Conservation (phyloP, 73 alveolate species). For the Chromera velia region DNA sequence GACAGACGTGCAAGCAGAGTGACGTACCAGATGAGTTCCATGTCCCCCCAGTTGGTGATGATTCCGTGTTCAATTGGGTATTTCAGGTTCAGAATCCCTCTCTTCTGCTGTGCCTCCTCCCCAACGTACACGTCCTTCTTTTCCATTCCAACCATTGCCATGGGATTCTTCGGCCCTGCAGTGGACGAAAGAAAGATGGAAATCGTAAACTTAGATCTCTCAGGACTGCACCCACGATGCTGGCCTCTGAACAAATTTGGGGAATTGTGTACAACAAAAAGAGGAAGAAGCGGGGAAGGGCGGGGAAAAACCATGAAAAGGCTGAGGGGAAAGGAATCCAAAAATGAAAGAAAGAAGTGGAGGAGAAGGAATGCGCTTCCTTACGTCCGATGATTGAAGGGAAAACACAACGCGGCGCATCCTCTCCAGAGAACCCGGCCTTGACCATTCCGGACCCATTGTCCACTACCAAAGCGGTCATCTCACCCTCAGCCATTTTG, state of each 20-base stretch:
- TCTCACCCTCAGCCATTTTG: constrained; percentile 5
- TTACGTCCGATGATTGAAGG: constrained; percentile 95
- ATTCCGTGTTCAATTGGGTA: constrained; percentile 84
- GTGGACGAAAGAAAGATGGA: too few species aligned
- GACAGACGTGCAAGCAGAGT: too few species aligned
- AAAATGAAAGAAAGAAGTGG: too few species aligned
- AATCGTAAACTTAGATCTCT: too few species aligned
- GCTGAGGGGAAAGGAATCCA: too few species aligned
- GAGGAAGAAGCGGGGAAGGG: too few species aligned
- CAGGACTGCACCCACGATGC: too few species aligned
- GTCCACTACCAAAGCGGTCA: constrained; percentile 51
- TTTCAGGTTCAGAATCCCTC: constrained; percentile 79
- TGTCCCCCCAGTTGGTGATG: constrained; percentile 84
- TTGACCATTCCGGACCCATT: constrained; percentile 79
- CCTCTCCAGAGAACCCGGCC: constrained; percentile 95
- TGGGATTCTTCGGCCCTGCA: too few species aligned
- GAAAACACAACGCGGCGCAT: constrained; percentile 89
- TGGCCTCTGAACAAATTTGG: too few species aligned
- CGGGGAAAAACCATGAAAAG: too few species aligned
- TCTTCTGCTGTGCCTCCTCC: constrained; percentile 64
- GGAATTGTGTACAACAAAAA: too few species aligned
- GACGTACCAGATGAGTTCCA: constrained; percentile 79
- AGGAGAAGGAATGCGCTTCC: too few species aligned
- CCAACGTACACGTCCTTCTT: constrained; percentile 19
- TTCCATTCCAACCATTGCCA: constrained; percentile 28